These are phyloP conservation scores for Acanthamoeba triangularis DNA, from an alignment of 208 protist genomes.

Conservation along the genomic window DNA sequence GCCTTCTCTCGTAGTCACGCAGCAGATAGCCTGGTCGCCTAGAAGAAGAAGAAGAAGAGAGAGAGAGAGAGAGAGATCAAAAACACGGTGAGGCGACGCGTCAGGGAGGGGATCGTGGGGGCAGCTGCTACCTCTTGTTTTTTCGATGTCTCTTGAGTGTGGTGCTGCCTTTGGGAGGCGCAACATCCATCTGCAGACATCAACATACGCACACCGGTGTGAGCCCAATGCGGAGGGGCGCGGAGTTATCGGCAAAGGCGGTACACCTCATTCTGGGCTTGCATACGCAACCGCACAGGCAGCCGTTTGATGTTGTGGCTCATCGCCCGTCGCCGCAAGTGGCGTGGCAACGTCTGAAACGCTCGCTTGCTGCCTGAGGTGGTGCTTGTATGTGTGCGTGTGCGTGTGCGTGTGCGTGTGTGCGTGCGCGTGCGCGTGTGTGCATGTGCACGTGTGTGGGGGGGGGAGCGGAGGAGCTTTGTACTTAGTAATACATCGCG, in stretches of 20 bases:
- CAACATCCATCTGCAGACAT: conserved; percentile 17
- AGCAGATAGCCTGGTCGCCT: conserved; percentile 85
- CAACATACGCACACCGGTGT: not conserved
- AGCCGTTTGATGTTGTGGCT: conserved; percentile 88
- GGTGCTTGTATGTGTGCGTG: no score
- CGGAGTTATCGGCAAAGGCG: no score
- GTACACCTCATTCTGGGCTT: conserved; percentile 39
- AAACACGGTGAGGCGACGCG: not conserved
- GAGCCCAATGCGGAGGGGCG: not conserved
- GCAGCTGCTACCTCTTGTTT: not conserved
- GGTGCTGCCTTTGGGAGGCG: conserved; percentile 22
- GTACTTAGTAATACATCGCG: not conserved
- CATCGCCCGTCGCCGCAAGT: conserved; percentile 88
- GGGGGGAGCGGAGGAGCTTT: not conserved
- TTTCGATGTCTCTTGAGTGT: conserved; percentile 55
- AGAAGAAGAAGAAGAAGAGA: not conserved
- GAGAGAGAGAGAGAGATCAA: no score
- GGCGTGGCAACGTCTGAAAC: conserved; percentile 86
- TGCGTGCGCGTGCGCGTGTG: no score
- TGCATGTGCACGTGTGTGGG: not conserved
- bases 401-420: no score
- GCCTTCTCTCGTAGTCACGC: conserved; percentile 83
- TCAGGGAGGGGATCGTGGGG: not conserved
- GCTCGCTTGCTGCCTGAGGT: conserved; percentile 73
- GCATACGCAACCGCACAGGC: conserved; percentile 81